These are phyloP conservation scores for Ophidiomyces ophidiicola DNA, from an alignment of 2,329 filamentous ascomycete species.

Conservation along the genomic window DNA sequence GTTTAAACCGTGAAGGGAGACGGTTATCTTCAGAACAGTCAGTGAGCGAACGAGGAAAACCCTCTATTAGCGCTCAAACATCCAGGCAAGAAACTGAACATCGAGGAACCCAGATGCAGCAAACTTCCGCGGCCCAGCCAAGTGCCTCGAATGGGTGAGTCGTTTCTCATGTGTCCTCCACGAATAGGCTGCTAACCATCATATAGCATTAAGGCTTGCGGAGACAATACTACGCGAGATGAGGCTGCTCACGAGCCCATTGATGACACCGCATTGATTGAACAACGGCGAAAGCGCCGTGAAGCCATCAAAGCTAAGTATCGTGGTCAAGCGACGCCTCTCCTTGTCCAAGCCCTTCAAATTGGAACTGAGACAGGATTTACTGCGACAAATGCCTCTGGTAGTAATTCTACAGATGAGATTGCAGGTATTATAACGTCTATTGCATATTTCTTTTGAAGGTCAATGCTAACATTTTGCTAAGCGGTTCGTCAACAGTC, in stretches of 20 bases:
- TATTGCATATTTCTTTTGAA: neutral
- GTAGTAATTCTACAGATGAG: constrained; percentile 31
- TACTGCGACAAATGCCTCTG: constrained; percentile 39
- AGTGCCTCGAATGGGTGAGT: constrained; percentile 34
- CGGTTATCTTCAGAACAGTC: constrained; percentile 45
- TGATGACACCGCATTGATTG: constrained; percentile 72
- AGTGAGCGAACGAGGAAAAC: constrained; percentile 52
- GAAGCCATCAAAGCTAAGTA: constrained; percentile 79
- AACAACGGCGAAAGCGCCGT: constrained; percentile 69
- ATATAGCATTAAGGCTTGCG: constrained; percentile 12
- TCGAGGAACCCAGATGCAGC: constrained; percentile 48
- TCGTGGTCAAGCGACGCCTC: constrained; percentile 54
- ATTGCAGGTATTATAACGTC: constrained; percentile 28
- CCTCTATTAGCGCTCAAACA: constrained; percentile 47
- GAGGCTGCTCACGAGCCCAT: constrained; percentile 45
- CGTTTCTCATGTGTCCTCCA: constrained; percentile 4
- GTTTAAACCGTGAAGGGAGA: constrained; percentile 29
- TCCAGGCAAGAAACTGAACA: constrained; percentile 56
- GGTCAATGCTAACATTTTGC: constrained; percentile 31
- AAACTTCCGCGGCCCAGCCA: constrained; percentile 29
- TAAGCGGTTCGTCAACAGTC: constrained; percentile 30
- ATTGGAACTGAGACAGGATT: constrained; percentile 46
- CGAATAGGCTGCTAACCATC: constrained; percentile 16
- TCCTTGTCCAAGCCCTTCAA: constrained; percentile 63
- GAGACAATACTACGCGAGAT: constrained; percentile 20